Percentiles rank a stretch among this genome's conserved stretches.
Conservation (phyloP, 352 stramenopile genomes). For the Globisporangium canariense region DNA sequence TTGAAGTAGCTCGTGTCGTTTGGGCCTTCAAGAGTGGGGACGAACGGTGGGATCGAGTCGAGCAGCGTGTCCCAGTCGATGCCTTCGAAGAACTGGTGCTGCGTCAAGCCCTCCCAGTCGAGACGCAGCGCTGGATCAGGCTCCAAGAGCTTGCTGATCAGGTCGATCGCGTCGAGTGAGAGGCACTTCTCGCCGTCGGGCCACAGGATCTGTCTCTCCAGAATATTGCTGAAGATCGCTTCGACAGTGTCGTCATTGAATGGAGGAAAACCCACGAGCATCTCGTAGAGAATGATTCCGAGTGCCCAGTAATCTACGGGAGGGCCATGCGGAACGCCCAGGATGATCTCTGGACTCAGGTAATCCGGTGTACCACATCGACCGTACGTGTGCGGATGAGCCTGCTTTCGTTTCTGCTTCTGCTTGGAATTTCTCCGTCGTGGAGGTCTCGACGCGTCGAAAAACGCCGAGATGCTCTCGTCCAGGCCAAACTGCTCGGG, state of each 20-base stretch:
- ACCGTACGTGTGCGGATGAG: conserved; percentile 55
- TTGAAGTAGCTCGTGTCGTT: conserved; percentile 91
- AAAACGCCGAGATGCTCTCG: conserved; percentile 22
- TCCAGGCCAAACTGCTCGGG: conserved; percentile 22
- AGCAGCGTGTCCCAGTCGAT: conserved; percentile 84
- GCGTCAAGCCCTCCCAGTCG: conserved; percentile 57
- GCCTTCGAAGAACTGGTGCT: conserved; percentile 70
- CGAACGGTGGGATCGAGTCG: conserved; percentile 77
- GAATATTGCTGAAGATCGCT: conserved; percentile 85
- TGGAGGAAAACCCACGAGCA: conserved; percentile 84
- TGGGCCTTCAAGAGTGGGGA: conserved; percentile 79
- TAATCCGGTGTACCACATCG: conserved; percentile 88
- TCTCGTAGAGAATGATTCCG: conserved; percentile 90
- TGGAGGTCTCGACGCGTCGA: conserved; percentile 16
- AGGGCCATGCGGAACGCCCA: conserved; percentile 58
- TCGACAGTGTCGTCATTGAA: conserved; percentile 90
- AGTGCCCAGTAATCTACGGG: conserved; percentile 89
- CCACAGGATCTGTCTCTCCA: conserved; percentile 83
- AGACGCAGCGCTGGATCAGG: conserved; percentile 60
- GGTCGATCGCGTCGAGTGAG: conserved; percentile 71
- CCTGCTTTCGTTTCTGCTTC: conserved; percentile 43
- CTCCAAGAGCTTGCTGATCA: conserved; percentile 82
- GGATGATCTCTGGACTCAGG: conserved; percentile 87
- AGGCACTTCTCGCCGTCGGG: conserved; percentile 86
- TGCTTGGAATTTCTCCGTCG: conserved; percentile 16